Evolutionary conservation across 345 rosid genomes (phyloP).

Genomic region (Aquilaria malaccensis): DNA sequence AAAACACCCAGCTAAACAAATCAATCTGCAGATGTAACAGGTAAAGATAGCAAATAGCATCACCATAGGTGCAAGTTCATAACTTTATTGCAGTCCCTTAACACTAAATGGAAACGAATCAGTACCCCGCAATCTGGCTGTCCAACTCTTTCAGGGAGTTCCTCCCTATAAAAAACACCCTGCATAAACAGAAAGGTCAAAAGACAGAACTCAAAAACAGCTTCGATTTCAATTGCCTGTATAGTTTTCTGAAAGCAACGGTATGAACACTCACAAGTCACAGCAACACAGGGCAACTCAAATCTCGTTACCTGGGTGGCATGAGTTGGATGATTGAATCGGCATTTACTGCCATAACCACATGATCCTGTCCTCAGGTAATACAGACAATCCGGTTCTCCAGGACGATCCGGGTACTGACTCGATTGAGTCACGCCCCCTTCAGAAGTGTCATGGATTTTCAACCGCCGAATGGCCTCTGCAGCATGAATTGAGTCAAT

Average conservation of each 20-base stretch:
- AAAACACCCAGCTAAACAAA: too few relatives aligned
- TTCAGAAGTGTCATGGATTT: slow-evolving; percentile 43
- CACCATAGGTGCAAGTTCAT: neutral
- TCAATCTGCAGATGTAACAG: too few relatives aligned
- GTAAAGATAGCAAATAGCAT: slow-evolving; percentile 1
- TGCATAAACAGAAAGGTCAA: slow-evolving; percentile 15
- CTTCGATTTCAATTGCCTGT: too few relatives aligned
- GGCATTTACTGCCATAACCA: slow-evolving; percentile 65
- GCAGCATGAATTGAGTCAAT: neutral
- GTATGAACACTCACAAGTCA: neutral
- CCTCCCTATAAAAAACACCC: slow-evolving; percentile 43
- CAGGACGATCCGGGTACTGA: slow-evolving; percentile 70
- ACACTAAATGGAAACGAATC: neutral
- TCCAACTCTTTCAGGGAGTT: slow-evolving; percentile 64
- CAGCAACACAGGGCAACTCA: neutral
- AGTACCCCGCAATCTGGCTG: slow-evolving; percentile 75
- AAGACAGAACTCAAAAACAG: neutral
- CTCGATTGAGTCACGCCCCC: slow-evolving; percentile 32
- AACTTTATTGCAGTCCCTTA: too few relatives aligned
- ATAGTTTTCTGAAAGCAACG: too few relatives aligned
- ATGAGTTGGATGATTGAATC: slow-evolving; percentile 64
- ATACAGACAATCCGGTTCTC: slow-evolving; percentile 60
- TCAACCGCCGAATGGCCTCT: slow-evolving; percentile 50
- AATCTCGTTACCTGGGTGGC: slow-evolving; percentile 35
- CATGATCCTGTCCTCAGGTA: slow-evolving; percentile 64